Conservation (phyloP, 2,329 filamentous ascomycete species). For the Basipetospora chlamydospora region DNA sequence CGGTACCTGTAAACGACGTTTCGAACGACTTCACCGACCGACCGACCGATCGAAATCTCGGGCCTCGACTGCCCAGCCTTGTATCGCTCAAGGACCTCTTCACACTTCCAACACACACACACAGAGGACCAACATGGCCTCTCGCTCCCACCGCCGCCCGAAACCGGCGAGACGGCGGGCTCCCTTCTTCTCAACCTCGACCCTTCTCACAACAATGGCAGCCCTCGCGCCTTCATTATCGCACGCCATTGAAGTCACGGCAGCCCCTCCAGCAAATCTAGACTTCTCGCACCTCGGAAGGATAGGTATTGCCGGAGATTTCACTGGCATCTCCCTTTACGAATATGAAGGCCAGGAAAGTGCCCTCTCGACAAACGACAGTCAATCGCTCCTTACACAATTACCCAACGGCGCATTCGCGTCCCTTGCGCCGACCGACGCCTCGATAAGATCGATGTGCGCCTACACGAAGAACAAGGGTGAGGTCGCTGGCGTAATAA, state of each 20-base stretch:
- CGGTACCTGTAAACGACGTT: no score
- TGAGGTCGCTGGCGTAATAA: conserved; percentile 55
- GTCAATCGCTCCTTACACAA: conserved; percentile 63
- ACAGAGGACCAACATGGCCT: neutral
- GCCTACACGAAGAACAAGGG: conserved; percentile 54
- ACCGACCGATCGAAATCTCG: no score
- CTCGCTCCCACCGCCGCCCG: conserved; percentile 11
- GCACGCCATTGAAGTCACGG: conserved; percentile 41
- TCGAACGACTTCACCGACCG: no score
- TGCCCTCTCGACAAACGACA: conserved; percentile 56
- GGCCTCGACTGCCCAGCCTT: no score
- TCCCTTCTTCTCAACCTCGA: conserved; percentile 1
- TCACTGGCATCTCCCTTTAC: conserved; percentile 82
- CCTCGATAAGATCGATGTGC: conserved; percentile 80
- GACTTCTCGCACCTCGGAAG: conserved; percentile 66
- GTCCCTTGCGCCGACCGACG: conserved; percentile 62
- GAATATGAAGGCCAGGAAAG: conserved; percentile 69
- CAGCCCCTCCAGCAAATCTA: conserved; percentile 55
- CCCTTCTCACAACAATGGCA: conserved; percentile 23
- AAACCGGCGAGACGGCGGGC: conserved; percentile 6
- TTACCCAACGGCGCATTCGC: conserved; percentile 77
- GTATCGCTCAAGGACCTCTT: no score
- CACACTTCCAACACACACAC: no score
- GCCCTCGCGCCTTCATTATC: conserved; percentile 26
- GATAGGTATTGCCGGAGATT: conserved; percentile 77